Evolutionary conservation across 2,329 filamentous ascomycete species (phyloP).

Genomic region (Stylonectria norvegica): DNA sequence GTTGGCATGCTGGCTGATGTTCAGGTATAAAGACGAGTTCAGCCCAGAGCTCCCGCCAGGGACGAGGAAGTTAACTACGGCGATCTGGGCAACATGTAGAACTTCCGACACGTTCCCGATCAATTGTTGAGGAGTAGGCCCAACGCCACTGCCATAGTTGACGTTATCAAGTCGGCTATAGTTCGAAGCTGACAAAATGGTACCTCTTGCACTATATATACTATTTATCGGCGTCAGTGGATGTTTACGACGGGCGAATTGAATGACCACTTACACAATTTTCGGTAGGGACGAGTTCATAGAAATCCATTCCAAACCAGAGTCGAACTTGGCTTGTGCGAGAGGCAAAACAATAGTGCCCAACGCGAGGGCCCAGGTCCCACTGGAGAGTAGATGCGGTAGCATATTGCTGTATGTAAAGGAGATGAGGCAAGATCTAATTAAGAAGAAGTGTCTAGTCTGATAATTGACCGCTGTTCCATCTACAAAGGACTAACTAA

Average conservation of each 20-base stretch:
- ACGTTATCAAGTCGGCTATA: conserved; percentile 34
- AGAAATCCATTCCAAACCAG: conserved; percentile 23
- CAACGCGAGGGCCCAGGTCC: background rate
- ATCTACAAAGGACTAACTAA: no score
- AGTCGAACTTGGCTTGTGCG: conserved; percentile 5
- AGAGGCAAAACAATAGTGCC: conserved; percentile 2
- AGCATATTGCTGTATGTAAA: no score
- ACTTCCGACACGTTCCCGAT: conserved; percentile 33
- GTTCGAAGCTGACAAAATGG: conserved; percentile 34
- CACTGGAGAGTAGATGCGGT: no score
- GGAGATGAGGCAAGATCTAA: no score
- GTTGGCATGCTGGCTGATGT: conserved; percentile 32
- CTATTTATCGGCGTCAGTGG: background rate
- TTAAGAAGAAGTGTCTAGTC: no score
- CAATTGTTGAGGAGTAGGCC: conserved; percentile 24
- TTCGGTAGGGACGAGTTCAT: conserved; percentile 26
- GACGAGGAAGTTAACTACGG: conserved; percentile 25
- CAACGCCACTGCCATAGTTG: conserved; percentile 27
- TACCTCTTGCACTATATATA: conserved; percentile 25
- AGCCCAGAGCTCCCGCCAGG: conserved; percentile 28
- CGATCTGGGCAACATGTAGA: conserved; percentile 30
- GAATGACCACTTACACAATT: conserved; percentile 19
- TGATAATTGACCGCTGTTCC: no score
- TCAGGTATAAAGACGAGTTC: conserved; percentile 32
- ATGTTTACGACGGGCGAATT: conserved; percentile 4